A percentile compares a stretch with the other conserved stretches of the same genome.
Conservation (phyloP, 2,329 filamentous ascomycete species). For the Aspergillus sp. region DNA sequence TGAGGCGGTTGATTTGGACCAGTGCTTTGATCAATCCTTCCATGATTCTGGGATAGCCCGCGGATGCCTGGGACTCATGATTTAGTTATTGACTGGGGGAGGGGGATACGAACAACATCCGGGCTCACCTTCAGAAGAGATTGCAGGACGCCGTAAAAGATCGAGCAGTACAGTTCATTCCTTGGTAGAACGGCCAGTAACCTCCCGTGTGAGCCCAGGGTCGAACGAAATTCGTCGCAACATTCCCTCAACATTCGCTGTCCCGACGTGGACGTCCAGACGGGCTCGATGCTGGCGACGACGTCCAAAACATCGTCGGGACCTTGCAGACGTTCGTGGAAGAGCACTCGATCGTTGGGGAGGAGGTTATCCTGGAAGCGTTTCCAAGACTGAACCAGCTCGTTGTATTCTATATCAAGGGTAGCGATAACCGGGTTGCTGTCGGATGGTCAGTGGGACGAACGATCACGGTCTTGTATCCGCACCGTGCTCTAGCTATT, state of each 20-base stretch:
- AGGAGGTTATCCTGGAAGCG: constrained; percentile 34
- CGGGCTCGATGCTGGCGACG: constrained; percentile 29
- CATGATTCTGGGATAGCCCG: constrained; percentile 38
- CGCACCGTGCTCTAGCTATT: neutral
- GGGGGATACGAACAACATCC: neutral
- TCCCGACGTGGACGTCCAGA: constrained; percentile 32
- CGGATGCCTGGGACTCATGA: constrained; percentile 31
- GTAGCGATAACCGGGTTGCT: constrained; percentile 35
- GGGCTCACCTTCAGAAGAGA: constrained; percentile 39
- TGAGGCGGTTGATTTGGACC: constrained; percentile 36
- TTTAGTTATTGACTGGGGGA: neutral
- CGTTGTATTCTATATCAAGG: constrained; percentile 43
- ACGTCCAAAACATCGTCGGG: constrained; percentile 32
- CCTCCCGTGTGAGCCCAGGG: constrained; percentile 31
- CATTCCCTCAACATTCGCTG: constrained; percentile 30
- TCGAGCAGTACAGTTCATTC: constrained; percentile 30
- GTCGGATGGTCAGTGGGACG: neutral
- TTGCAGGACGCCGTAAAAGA: constrained; percentile 40
- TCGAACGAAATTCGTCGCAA: constrained; percentile 32
- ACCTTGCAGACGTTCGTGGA: constrained; percentile 32
- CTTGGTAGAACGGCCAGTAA: constrained; percentile 32
- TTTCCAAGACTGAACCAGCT: constrained; percentile 41
- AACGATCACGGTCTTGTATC: too few species aligned
- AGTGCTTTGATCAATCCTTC: constrained; percentile 38
- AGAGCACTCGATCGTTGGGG: constrained; percentile 30